These are phyloP conservation scores for Thuja plicata DNA, from an alignment of 83 land plant genomes.

Conservation along the genomic window DNA sequence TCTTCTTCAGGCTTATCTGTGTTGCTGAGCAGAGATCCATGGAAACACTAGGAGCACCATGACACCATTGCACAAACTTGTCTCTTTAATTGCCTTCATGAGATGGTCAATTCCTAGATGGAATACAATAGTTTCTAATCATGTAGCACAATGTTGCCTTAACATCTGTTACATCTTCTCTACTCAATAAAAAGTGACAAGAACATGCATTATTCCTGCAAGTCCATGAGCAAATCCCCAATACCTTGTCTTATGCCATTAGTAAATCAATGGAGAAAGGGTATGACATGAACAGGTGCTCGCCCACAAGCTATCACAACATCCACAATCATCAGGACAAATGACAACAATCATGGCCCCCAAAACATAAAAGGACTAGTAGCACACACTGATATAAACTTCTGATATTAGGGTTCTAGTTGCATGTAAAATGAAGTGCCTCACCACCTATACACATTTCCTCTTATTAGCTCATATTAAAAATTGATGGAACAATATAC, in stretches of 20 bases:
- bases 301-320: constrained; percentile 77
- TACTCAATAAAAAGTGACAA: constrained; percentile 58
- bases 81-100: constrained; percentile 63
- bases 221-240: constrained; percentile 91
- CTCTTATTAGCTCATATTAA: background rate
- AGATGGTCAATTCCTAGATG: constrained; percentile 60
- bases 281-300: constrained; percentile 42
- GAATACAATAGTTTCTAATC: constrained; percentile 52
- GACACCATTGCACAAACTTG: constrained; percentile 76
- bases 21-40: constrained; percentile 76
- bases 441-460: background rate
- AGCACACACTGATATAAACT: too few species aligned
- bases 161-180: constrained; percentile 54
- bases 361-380: background rate
- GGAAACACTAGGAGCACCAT: constrained; percentile 69
- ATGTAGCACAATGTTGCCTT: constrained; percentile 61
- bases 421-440: background rate
- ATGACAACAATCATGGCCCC: background rate
- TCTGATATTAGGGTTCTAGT: background rate
- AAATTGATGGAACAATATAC: constrained; percentile 13
- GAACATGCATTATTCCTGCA: constrained; percentile 73
- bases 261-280: constrained; percentile 70
- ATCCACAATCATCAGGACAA: constrained; percentile 31
- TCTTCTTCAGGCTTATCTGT: constrained; percentile 36
- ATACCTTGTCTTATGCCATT: constrained; percentile 69